Conservation (phyloP, 345 rosid genomes). For the Aurinia saxatilis region DNA sequence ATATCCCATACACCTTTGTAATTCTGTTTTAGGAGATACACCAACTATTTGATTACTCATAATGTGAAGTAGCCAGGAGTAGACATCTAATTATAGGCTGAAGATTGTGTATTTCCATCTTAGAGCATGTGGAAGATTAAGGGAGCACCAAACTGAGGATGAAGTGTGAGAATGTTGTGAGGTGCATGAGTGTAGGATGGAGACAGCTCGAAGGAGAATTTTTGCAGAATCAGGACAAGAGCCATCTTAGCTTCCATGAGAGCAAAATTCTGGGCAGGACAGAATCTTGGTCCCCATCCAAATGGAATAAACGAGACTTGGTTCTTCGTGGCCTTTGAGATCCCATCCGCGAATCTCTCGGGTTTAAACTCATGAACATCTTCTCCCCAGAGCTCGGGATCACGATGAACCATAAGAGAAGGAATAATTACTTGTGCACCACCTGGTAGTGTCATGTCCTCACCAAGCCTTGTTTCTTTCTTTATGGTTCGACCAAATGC, state of each 20-base stretch:
- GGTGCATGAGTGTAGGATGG: slow-evolving; percentile 46
- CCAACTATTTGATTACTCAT: no score
- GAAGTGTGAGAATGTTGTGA: slow-evolving; percentile 21
- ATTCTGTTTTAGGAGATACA: no score
- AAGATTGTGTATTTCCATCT: not conserved
- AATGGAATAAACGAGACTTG: slow-evolving; percentile 28
- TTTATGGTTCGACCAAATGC: slow-evolving; percentile 10
- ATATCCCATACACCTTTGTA: no score
- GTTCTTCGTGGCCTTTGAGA: slow-evolving; percentile 50
- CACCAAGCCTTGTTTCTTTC: slow-evolving; percentile 39
- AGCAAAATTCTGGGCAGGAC: slow-evolving; percentile 52
- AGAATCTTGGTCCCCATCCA: slow-evolving; percentile 37
- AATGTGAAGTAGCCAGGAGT: no score
- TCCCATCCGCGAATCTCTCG: slow-evolving; percentile 39
- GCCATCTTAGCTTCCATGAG: slow-evolving; percentile 49
- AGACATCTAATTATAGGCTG: no score
- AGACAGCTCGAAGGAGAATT: slow-evolving; percentile 42
- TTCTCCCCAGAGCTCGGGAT: slow-evolving; percentile 46
- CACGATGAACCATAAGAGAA: slow-evolving; percentile 36
- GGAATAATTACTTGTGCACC: slow-evolving; percentile 31
- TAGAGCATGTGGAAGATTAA: slow-evolving; percentile 27
- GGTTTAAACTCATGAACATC: slow-evolving; percentile 55
- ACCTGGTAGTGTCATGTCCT: slow-evolving; percentile 32
- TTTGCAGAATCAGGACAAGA: slow-evolving; percentile 37
- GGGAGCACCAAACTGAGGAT: slow-evolving; percentile 42